Base-by-base conservation (phyloP, 2,329 filamentous ascomycete species). In the Venturia effusa region DNA sequence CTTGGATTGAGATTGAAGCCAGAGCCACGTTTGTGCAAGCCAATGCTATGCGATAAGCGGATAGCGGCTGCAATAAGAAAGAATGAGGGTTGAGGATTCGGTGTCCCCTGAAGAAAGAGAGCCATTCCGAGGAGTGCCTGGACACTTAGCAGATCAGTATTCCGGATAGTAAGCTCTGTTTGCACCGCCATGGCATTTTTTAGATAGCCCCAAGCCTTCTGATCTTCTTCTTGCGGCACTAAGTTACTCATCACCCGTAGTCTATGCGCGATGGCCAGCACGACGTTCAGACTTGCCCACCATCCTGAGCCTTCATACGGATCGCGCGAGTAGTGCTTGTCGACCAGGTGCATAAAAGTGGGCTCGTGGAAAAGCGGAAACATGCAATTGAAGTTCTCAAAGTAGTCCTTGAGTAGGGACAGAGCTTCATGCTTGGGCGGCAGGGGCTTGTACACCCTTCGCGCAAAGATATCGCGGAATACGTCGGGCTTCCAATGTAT, bases 351-450 rank as follows among this genome's bases (percentile, higher is more conserved):
- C 91, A 97, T 97, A 72, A 99, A 99, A 0, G 94, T 97, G 0
- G 93, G 92, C 74, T 97, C 92, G 74, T 99, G 94, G 71, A 96
- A 99, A 4, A 99, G 81, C 6, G 94, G 94, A 72, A 97, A 96
- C 84, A 97, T 93, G 84, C 91, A 94, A 79, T 99, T 99, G 82
- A 99, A 97, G 76, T 97, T 97, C 71, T 96, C 90, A 69, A 99
- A 99, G 72, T 88, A 99, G 74, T 99, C 94, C 74, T 89, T 91
- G 66, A 97, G 84, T 43, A 97, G 79, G 1, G 91, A 95, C 66
- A 95, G 75, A 0, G 92, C 90, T 76, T 97, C 92, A n/a, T 86
- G 81, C 74, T 95, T 95, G 0, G 89, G 81, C 2, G 94, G 94
- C 39, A 97, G 76, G 19, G 86, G 88, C 66, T 88, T 88, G 80